Base-by-base conservation (phyloP, 2,329 filamentous ascomycete genomes). In the Cytospora leucostoma region DNA sequence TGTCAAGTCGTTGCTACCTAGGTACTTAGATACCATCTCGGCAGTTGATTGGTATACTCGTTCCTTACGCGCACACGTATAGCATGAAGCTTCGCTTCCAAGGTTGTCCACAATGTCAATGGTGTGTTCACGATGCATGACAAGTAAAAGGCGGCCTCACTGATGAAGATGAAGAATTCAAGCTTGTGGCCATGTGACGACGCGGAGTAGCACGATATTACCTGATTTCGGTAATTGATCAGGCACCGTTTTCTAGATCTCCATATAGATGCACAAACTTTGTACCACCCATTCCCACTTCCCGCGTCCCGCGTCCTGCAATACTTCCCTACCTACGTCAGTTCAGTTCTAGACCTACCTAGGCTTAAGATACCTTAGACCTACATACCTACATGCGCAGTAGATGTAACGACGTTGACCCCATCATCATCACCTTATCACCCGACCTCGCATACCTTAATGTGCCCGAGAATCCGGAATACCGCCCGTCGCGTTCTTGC, bases 311-410 rank as follows among this genome's bases (percentile, higher is more conserved):
- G 34, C 35, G 19, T 10, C 19, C 56, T 59, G 33, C 56, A 37
- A 44, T 49, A 51, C 56, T 49, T 32, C n/a, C 44, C 55, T 35
- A 38, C 47, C 27, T 27, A 27, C 27, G 27, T 27, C 27, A 27
- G 27, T 27, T 27, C 27, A 27, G 27, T 27, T 27, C 27, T 27
- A 27, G 27, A 27, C 27, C 27, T 27, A 27, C 4, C n/a, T n/a
- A n/a, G n/a, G n/a, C n/a, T n/a, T n/a, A n/a, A n/a, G n/a, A n/a
- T n/a, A 27, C 38, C 38, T 19, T 32, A 50, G n/a, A 53, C 50
- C 50, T 61, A 40, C 58, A 61, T 55, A 55, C 59, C 40, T 61
- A 47, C 44, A 19, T 47, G 38, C 55, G 58, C 32, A 27, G 19
- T 60, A 10, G 35, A 53, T 60, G 33, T 53, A 19, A 15, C n/a